Conservation (phyloP, 305 asterid species). For the Nicotiana rustica region DNA sequence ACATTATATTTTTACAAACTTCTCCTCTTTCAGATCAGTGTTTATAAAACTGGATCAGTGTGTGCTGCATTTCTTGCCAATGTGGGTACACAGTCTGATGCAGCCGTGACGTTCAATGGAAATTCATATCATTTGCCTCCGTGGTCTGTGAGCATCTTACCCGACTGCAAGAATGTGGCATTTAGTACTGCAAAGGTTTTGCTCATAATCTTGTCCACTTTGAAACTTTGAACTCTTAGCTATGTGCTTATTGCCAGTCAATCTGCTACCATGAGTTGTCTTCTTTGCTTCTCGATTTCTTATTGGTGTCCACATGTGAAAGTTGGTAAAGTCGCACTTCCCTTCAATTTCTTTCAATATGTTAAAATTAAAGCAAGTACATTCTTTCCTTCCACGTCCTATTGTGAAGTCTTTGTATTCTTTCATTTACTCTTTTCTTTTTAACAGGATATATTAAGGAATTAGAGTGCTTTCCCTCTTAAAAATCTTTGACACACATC, state of each 20-base stretch:
- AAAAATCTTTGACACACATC: not conserved
- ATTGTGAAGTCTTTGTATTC: not conserved
- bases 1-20: not conserved
- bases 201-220: constrained; percentile 12
- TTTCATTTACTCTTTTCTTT: not conserved
- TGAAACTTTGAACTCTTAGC: not conserved
- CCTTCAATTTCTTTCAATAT: not conserved
- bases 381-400: not conserved
- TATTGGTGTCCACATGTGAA: not conserved
- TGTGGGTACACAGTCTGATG: constrained; percentile 64
- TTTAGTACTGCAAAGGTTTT: constrained; percentile 90
- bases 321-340: not conserved
- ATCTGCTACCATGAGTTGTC: not conserved
- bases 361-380: not conserved
- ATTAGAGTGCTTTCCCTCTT: not conserved
- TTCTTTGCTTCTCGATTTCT: not conserved
- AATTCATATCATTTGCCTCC: constrained; percentile 83
- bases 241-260: not conserved
- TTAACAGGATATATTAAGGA: not conserved
- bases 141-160: constrained; percentile 98
- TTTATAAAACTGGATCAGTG: constrained; percentile 68
- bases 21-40: constrained; percentile 64
- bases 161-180: constrained; percentile 90
- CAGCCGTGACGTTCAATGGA: constrained; percentile 74
- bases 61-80: constrained; percentile 97